phyloP scores from a whole-genome alignment of 2,329 filamentous ascomycete species.

The Colletotrichum phormii region DNA sequence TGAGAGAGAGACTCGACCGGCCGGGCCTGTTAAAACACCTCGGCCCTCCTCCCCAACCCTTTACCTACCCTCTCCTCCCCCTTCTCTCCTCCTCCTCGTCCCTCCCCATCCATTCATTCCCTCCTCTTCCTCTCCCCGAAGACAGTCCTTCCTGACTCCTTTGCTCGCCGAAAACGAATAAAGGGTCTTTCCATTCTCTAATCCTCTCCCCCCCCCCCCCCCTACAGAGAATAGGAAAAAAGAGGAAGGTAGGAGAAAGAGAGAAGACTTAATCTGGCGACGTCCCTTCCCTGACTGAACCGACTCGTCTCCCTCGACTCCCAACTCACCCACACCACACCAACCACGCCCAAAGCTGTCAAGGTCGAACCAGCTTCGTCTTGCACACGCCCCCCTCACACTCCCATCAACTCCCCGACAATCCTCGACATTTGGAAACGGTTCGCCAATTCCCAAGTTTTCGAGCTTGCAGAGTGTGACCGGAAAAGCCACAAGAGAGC shows the following conservation, averaged over 20 bases:
- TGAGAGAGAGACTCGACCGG: background rate
- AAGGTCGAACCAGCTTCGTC: slow-evolving; percentile 12
- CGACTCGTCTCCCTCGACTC: slow-evolving; percentile 23
- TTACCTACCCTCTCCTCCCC: slow-evolving; percentile 52
- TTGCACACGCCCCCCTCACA: slow-evolving; percentile 21
- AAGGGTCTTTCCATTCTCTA: slow-evolving; percentile 39
- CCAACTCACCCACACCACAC: slow-evolving; percentile 15
- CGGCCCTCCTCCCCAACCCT: slow-evolving; percentile 62
- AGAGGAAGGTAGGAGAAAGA: slow-evolving; percentile 36
- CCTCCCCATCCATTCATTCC: slow-evolving; percentile 65
- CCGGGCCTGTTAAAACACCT: slow-evolving; percentile 55
- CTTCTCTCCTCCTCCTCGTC: slow-evolving; percentile 48
- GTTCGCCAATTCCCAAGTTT: slow-evolving; percentile 29
- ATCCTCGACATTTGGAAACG: slow-evolving; percentile 26
- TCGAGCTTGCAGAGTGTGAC: slow-evolving; percentile 27
- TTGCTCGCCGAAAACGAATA: slow-evolving; percentile 41
- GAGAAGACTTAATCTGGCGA: slow-evolving; percentile 37
- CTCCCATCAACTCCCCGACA: slow-evolving; percentile 34
- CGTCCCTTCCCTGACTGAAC: slow-evolving; percentile 41
- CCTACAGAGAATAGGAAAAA: slow-evolving; percentile 39
- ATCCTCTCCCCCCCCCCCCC: slow-evolving; percentile 5
- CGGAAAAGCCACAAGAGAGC: slow-evolving; percentile 5
- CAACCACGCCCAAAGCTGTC: slow-evolving; percentile 4
- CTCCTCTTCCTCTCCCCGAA: slow-evolving; percentile 66
- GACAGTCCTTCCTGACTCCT: slow-evolving; percentile 60